Base-by-base conservation (phyloP, 225 moss, liverwort and hornwort genomes). In the Takakia lepidozioides region DNA sequence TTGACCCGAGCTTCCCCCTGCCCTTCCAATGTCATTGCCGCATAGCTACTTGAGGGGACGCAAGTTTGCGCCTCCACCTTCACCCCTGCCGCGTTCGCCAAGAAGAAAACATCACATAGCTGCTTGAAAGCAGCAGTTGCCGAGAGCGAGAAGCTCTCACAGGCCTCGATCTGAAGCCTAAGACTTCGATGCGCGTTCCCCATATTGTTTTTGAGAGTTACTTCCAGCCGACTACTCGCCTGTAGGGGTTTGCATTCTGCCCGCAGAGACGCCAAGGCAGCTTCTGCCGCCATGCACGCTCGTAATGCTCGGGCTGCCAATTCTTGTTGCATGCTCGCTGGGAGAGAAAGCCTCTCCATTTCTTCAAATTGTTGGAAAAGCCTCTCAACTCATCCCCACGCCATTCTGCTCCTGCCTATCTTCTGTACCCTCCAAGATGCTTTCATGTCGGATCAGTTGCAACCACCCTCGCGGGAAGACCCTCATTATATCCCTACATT, bases 261-360 rank as follows among this genome's bases (percentile, higher is more conserved):
- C 7, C 76, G 59, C 8, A 71, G 71, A 38, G 76, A 76, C 32
- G 76, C 67, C 67, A 76, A 37, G 29, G 71, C 76, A 27, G 76
- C 71, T 49, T 74, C 74, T 29, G 74, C 69, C 17, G 74, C 74
- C 49, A 74, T 64, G 65, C 74, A 75, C 28, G 74, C 74, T 26
- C 69, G 64, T 15, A 75, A 51, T 23, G 65, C 74, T 14, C 69
- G 69, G 38, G 69, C 69, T 7, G 69, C 68, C 22, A 74, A 52
- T 60, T 69, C 74, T 53, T 69, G 64, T 43, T 69, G 60, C 54
- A 64, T 52, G 51, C 49, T 64, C 19, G 52, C 36, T 37, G 73
- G 46, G 17, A 68, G 26, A 13, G 49, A 59, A 22, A 46, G 19
- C 10, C 45, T 48, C 51, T 44, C 52, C 56, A 57, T 62, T 19